Percentiles rank a stretch among this genome's conserved stretches.
Evolutionary conservation across 148 eudicot species (phyloP).

Genomic region (Rhododendron molle): DNA sequence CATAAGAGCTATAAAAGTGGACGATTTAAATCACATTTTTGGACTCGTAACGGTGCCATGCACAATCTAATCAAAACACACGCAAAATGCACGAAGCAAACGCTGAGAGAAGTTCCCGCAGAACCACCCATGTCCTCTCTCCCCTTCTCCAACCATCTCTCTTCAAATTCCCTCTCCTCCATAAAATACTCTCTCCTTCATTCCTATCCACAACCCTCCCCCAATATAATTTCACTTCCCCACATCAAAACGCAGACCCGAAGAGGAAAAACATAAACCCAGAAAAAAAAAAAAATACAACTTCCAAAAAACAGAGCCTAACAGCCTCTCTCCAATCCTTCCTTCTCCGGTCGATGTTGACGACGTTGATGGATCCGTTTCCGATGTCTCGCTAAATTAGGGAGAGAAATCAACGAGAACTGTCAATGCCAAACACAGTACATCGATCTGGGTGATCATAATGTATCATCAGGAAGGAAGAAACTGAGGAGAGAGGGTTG

Average conservation of each 20-base stretch:
- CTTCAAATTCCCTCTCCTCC: not conserved
- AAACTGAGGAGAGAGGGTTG: slow-evolving; percentile 5
- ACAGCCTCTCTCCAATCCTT: not conserved
- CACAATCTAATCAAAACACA: slow-evolving; percentile 9
- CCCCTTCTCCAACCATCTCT: not conserved
- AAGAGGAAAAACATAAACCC: not conserved
- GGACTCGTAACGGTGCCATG: not conserved
- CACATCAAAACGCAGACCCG: not conserved
- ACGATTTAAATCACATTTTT: not conserved
- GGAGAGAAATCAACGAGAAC: slow-evolving; percentile 15
- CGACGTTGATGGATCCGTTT: slow-evolving; percentile 5
- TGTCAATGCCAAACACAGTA: slow-evolving; percentile 11
- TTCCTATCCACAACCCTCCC: slow-evolving; percentile 12
- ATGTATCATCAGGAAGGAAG: slow-evolving; percentile 9
- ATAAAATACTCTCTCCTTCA: not conserved
- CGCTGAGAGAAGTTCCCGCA: slow-evolving; percentile 12
- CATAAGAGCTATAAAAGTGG: not conserved
- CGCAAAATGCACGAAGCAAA: slow-evolving; percentile 11
- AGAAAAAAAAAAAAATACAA: not conserved
- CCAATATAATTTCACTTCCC: not conserved
- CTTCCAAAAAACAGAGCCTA: not conserved
- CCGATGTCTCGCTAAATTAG: slow-evolving; percentile 7
- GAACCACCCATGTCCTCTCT: slow-evolving; percentile 5
- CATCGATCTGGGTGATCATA: slow-evolving; percentile 24
- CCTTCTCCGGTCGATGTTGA: slow-evolving; percentile 15